These are phyloP conservation scores for Candida buenavistaensis DNA, from an alignment of 1,139 yeast species.

Conservation along the genomic window DNA sequence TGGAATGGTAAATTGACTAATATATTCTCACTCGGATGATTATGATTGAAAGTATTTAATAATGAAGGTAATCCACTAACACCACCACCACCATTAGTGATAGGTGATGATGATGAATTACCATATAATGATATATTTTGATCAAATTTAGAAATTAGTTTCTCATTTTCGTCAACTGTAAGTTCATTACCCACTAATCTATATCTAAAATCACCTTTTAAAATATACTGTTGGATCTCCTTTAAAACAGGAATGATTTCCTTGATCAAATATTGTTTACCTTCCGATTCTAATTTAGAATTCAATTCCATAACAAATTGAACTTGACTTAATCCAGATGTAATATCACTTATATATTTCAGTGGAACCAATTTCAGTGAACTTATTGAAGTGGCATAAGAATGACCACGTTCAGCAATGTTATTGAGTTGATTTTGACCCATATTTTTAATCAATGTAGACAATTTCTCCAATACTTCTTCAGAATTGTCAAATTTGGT, in stretches of 20 bases:
- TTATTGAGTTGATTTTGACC: constrained; percentile 78
- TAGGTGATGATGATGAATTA: not conserved
- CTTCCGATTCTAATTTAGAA: constrained; percentile 44
- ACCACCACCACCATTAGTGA: constrained; percentile 7
- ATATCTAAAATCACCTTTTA: constrained; percentile 45
- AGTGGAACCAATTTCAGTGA: constrained; percentile 63
- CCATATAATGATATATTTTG: constrained; percentile 7
- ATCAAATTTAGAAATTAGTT: constrained; percentile 38
- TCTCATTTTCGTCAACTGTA: constrained; percentile 42
- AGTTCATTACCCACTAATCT: constrained; percentile 60
- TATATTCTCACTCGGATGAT: constrained; percentile 24
- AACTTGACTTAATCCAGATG: constrained; percentile 77
- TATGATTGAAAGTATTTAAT: constrained; percentile 11
- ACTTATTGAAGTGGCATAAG: constrained; percentile 73
- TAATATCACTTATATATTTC: constrained; percentile 59
- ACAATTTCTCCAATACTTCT: constrained; percentile 66
- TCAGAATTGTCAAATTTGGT: constrained; percentile 56
- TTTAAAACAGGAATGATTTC: constrained; percentile 66
- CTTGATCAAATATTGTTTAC: constrained; percentile 50
- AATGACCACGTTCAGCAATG: constrained; percentile 86
- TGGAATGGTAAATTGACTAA: constrained; percentile 81
- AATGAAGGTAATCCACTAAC: constrained; percentile 15
- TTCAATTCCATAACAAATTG: constrained; percentile 66
- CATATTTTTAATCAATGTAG: constrained; percentile 68
- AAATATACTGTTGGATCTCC: constrained; percentile 50